Base-by-base conservation (phyloP, 352 stramenopile genomes). In the Phytophthora pisi region DNA sequence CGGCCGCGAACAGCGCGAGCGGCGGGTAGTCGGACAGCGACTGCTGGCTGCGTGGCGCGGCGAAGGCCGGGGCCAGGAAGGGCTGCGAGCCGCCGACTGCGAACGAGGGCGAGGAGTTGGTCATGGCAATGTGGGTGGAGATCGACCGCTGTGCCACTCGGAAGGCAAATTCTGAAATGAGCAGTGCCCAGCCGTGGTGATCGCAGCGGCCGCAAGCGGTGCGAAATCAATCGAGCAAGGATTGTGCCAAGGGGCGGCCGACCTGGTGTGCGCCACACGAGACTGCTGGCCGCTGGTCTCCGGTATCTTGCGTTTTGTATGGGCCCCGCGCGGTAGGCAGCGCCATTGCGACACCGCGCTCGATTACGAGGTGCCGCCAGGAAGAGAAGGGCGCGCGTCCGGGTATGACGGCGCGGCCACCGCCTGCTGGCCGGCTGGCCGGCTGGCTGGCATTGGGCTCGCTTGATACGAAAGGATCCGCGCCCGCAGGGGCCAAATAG, bases 131-230 rank as follows among this genome's bases (percentile, higher is more conserved):
- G 46, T 13, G 8, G 13, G 11, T 31, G 31, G 36, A 15, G 45
- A 23, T 62, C 7, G 40, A 31, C 16, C 45, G 42, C 54, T 70
- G 8, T 77, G 57, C 42, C 55, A 40, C 51, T 51, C 4, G 24
- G 28, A 60, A 53, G 53, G 73, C 38, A 74, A 72, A 64, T 81
- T 81, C 60, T 68, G 64, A 78, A 81, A 72, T 78, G 66, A 38
- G 30, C n/a, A 11, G 24, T 5, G 31, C 20, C 20, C 20, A 20
- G 20, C 20, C 20, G n/a, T 15, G 40, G 52, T 65, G 57, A 64
- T 67, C 61, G 18, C 47, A 6, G 31, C 42, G 23, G 13, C 64
- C 50, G 46, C 54, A 47, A 61, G 61, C 51, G 34, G 57, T 71
- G 67, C 71, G 71, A 78, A 78, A 78, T 63, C 71, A 75, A 61